Conservation (phyloP, 345 rosid genomes). For the Excoecaria agallocha region DNA sequence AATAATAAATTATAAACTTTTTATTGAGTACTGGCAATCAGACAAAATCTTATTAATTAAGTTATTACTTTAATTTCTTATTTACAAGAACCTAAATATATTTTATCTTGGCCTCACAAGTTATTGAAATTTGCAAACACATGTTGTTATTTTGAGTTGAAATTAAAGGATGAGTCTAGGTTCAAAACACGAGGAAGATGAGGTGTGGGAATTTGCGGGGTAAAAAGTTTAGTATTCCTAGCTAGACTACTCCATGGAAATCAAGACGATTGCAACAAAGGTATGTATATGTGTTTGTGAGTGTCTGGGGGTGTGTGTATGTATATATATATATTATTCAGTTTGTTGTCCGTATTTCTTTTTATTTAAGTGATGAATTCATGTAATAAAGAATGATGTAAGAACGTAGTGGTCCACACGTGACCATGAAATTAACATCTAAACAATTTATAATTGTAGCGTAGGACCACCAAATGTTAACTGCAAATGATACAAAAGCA, state of each 20-base stretch:
- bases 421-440: background rate
- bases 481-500: slow-evolving; percentile 5
- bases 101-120: background rate
- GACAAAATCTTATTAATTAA: too few species aligned
- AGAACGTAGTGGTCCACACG: slow-evolving; percentile 15
- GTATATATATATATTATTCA: too few species aligned
- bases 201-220: background rate
- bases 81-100: too few species aligned
- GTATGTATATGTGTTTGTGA: too few species aligned
- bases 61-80: too few species aligned
- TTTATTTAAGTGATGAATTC: too few species aligned
- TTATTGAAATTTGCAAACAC: background rate
- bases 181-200: slow-evolving; percentile 11
- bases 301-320: too few species aligned
- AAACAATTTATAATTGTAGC: background rate
- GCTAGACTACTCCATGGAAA: background rate
- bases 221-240: background rate
- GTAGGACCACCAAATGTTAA: slow-evolving; percentile 22
- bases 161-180: background rate
- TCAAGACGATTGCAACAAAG: too few species aligned
- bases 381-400: slow-evolving; percentile 9
- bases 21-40: too few species aligned
- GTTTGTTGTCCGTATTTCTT: too few species aligned
- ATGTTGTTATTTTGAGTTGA: background rate
- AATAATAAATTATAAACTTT: too few species aligned